A percentile compares a stretch with the other conserved stretches of the same genome.
phyloP scores from a whole-genome alignment of 2,329 filamentous ascomycete species.

The Emmonsiellopsis sp. region DNA sequence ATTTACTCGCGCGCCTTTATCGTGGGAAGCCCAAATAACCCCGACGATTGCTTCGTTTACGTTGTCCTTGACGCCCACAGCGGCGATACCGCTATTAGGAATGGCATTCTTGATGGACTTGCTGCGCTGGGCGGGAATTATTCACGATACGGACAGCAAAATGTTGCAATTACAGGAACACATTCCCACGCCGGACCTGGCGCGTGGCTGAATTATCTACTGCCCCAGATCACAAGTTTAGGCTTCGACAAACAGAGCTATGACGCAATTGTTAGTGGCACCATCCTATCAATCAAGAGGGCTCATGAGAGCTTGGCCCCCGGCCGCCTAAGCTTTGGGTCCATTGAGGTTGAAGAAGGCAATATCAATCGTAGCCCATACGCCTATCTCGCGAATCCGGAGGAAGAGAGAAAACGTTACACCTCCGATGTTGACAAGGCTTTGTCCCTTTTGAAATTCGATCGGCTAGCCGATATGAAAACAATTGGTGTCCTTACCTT shows the following conservation, averaged over 20 bases:
- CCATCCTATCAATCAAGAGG: constrained; percentile 67
- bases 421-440: constrained; percentile 59
- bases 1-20: constrained; percentile 87
- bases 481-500: constrained; percentile 76
- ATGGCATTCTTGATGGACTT: constrained; percentile 75
- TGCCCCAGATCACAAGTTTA: constrained; percentile 80
- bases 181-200: constrained; percentile 88
- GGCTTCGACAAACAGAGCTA: constrained; percentile 85
- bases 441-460: constrained; percentile 71
- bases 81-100: constrained; percentile 78
- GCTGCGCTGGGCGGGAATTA: constrained; percentile 61
- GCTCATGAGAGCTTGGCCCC: constrained; percentile 63
- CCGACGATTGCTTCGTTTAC: constrained; percentile 70
- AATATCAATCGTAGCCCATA: constrained; percentile 86
- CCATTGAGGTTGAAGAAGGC: constrained; percentile 59
- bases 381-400: constrained; percentile 79
- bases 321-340: constrained; percentile 64
- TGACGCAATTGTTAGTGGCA: constrained; percentile 77
- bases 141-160: constrained; percentile 64
- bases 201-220: constrained; percentile 87
- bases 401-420: constrained; percentile 63
- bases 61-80: constrained; percentile 78
- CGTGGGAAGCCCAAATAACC: constrained; percentile 56
- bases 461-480: constrained; percentile 62
- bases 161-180: constrained; percentile 82